A percentile compares a stretch with the other conserved stretches of the same genome.
Evolutionary conservation across 352 stramenopile genomes (phyloP).

Genomic region (Phytopythium oedochilum): DNA sequence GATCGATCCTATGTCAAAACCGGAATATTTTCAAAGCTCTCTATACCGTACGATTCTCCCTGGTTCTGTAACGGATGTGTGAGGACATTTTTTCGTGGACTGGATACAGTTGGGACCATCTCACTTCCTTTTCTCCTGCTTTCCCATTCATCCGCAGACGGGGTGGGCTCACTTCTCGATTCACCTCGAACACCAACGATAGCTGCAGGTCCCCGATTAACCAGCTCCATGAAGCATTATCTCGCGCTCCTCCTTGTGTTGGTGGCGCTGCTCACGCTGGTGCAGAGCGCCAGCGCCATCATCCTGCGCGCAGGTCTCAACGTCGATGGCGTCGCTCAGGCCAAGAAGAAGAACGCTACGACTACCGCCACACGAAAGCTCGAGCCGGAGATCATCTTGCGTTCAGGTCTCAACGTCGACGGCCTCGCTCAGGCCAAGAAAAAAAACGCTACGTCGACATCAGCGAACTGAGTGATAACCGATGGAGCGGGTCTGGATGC

Average conservation of each 20-base stretch:
- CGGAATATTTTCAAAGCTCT: too few relatives aligned
- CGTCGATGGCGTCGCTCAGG: not conserved
- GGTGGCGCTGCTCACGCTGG: not conserved
- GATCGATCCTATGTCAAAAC: too few relatives aligned
- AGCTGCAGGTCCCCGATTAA: not conserved
- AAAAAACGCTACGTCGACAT: not conserved
- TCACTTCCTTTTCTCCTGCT: too few relatives aligned
- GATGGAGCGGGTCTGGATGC: too few relatives aligned
- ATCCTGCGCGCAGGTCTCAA: slow-evolving; percentile 3
- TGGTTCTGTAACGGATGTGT: too few relatives aligned
- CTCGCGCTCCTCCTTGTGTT: slow-evolving; percentile 1
- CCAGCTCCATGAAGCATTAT: not conserved
- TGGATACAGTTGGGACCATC: too few relatives aligned
- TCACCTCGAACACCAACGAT: not conserved
- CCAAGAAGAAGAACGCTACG: not conserved
- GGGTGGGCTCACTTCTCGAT: not conserved
- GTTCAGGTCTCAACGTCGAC: not conserved
- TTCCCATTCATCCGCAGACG: too few relatives aligned
- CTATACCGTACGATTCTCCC: too few relatives aligned
- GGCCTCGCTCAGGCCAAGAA: not conserved
- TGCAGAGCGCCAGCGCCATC: not conserved
- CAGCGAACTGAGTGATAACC: not conserved
- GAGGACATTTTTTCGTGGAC: too few relatives aligned
- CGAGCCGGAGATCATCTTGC: not conserved
- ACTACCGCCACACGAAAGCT: not conserved